A percentile compares a stretch with the other conserved stretches of the same genome.
Conservation (phyloP, 495 filamentous ascomycete species). For the Aspergillus nidulans region DNA sequence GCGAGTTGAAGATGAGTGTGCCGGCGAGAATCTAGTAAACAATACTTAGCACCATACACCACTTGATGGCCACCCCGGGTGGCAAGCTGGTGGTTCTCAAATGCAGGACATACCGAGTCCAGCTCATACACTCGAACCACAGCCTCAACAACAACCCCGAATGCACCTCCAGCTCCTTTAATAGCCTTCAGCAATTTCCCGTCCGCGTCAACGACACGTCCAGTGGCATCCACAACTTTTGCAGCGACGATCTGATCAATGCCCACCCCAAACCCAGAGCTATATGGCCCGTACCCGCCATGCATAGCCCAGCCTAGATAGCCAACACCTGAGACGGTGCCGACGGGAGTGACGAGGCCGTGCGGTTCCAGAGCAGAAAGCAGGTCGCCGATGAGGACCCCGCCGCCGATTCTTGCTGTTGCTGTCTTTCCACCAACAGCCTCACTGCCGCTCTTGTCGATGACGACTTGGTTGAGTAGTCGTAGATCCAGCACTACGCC, state of each 20-base stretch:
- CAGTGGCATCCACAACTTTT: background rate
- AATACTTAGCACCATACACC: background rate
- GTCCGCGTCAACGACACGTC: constrained; percentile 28
- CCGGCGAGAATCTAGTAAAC: constrained; percentile 27
- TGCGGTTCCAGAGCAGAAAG: background rate
- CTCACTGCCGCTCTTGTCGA: constrained; percentile 23
- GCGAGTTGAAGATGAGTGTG: constrained; percentile 27
- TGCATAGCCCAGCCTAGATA: constrained; percentile 5
- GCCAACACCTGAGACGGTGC: background rate
- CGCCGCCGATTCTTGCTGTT: constrained; percentile 12
- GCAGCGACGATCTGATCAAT: constrained; percentile 2
- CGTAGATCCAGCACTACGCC: constrained; percentile 37
- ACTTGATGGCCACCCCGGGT: background rate
- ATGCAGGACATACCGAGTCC: constrained; percentile 22
- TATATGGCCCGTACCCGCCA: constrained; percentile 7
- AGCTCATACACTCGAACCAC: constrained; percentile 35
- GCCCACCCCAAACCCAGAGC: background rate
- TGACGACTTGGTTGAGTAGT: constrained; percentile 23
- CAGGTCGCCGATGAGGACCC: background rate
- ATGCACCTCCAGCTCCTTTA: constrained; percentile 34
- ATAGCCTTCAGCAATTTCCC: constrained; percentile 28
- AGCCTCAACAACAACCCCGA: constrained; percentile 39
- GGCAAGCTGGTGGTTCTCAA: background rate
- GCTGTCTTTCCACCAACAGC: background rate
- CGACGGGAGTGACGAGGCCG: background rate